Evolutionary conservation across 108 stramenopile genomes (phyloP).

Genomic region (Fragilaria radians): DNA sequence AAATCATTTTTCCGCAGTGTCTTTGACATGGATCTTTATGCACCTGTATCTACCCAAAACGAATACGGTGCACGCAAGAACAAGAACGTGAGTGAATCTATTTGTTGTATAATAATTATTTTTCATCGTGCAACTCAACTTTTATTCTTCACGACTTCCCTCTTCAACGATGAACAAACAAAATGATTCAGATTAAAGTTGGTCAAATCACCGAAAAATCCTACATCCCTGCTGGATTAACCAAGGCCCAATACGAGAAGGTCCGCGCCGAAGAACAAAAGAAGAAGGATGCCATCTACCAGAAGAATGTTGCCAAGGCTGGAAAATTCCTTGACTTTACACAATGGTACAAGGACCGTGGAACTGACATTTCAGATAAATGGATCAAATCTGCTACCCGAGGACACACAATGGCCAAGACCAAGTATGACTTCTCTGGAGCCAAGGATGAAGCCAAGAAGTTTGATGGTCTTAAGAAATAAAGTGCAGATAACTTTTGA

Average conservation of each 20-base stretch:
- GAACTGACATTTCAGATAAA: conserved; percentile 44
- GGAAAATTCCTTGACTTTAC: conserved; percentile 80
- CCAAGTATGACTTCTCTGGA: conserved; percentile 69
- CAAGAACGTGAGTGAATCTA: conserved; percentile 62
- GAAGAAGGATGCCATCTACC: conserved; percentile 77
- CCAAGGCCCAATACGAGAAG: conserved; percentile 58
- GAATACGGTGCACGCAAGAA: conserved; percentile 72
- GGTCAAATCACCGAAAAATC: conserved; percentile 52
- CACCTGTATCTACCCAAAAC: conserved; percentile 52
- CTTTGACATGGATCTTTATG: conserved; percentile 68
- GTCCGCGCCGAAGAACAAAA: conserved; percentile 43
- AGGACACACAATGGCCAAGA: conserved; percentile 83
- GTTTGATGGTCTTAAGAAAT: conserved; percentile 16
- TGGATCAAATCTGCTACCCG: conserved; percentile 63
- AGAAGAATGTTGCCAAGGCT: conserved; percentile 71
- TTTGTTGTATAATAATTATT: conserved; percentile 1
- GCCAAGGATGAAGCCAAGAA: conserved; percentile 26
- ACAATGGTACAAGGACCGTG: conserved; percentile 63
- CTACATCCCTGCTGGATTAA: conserved; percentile 71
- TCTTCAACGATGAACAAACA: not conserved
- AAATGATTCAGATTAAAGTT: not conserved
- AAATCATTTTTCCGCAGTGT: conserved; percentile 43
- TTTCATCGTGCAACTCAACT: conserved; percentile 19
- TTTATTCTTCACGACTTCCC: too few species aligned
- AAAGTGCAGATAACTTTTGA: too few species aligned